A percentile compares a stretch with the other conserved stretches of the same genome.
phyloP scores from a whole-genome alignment of 805 yeast species.

The Ogataea chonburiensis region DNA sequence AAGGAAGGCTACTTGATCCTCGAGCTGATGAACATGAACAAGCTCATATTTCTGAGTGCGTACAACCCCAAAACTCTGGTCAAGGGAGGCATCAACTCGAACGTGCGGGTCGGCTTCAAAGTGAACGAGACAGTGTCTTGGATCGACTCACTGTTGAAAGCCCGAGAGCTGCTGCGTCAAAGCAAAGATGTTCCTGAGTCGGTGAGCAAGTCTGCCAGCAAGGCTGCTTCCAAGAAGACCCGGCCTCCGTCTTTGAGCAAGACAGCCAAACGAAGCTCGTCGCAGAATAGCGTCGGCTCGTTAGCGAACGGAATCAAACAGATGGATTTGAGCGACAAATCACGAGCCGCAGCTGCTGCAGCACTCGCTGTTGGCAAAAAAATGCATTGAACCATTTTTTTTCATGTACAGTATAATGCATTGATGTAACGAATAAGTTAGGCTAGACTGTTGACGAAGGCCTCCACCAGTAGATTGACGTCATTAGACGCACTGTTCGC shows the following conservation, averaged over 20 bases:
- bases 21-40: constrained; percentile 57
- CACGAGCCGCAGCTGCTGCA: constrained; percentile 25
- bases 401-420: constrained; percentile 8
- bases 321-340: constrained; percentile 8
- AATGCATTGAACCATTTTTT: constrained; percentile 3
- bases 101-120: constrained; percentile 36
- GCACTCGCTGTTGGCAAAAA: constrained; percentile 23
- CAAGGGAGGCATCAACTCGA: constrained; percentile 34
- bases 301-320: constrained; percentile 5
- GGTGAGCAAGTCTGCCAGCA: not conserved
- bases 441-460: constrained; percentile 41
- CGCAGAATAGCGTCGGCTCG: constrained; percentile 5
- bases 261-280: constrained; percentile 4
- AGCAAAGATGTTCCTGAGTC: constrained; percentile 17
- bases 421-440: constrained; percentile 1
- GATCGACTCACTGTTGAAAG: constrained; percentile 68
- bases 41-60: constrained; percentile 53
- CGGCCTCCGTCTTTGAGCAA: constrained; percentile 3
- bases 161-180: constrained; percentile 52
- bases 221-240: constrained; percentile 1
- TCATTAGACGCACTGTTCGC: constrained; percentile 81
- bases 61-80: constrained; percentile 37
- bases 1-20: constrained; percentile 62
- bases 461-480: constrained; percentile 67
- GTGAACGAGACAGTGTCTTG: constrained; percentile 55